These are phyloP conservation scores for Monosporascus sp. DNA, from an alignment of 2,329 filamentous ascomycete genomes.

Conservation along the genomic window DNA sequence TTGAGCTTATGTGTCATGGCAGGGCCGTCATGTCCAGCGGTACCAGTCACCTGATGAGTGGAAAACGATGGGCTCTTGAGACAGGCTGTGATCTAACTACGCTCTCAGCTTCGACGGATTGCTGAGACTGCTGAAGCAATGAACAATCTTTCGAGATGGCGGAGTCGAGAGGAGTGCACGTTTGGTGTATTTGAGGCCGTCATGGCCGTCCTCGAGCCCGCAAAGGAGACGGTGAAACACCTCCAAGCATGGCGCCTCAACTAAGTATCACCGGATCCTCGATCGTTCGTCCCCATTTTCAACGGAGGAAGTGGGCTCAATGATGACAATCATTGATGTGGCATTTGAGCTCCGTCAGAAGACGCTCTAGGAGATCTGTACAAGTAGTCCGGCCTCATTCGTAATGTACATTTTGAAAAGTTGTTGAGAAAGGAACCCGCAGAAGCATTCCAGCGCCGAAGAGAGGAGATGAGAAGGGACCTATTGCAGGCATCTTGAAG, in stretches of 20 bases:
- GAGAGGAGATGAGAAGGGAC: conserved; percentile 17
- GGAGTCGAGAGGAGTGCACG: conserved; percentile 7
- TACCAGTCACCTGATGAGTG: conserved; percentile 12
- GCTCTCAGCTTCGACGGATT: conserved; percentile 9
- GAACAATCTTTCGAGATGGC: conserved; percentile 19
- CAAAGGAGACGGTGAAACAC: conserved; percentile 4
- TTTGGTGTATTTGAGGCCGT: conserved; percentile 19
- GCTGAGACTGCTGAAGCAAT: conserved; percentile 8
- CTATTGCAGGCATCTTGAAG: conserved; percentile 12
- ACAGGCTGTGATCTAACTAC: conserved; percentile 14
- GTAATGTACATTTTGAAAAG: conserved; percentile 34
- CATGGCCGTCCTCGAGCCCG: conserved; percentile 15
- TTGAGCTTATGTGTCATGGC: conserved; percentile 18
- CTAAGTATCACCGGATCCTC: background rate
- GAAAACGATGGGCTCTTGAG: conserved; percentile 13
- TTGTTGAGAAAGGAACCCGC: conserved; percentile 29
- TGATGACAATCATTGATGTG: conserved; percentile 15
- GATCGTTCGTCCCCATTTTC: conserved; percentile 5
- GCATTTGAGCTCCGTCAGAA: conserved; percentile 27
- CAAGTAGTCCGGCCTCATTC: conserved; percentile 22
- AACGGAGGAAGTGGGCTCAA: conserved; percentile 4
- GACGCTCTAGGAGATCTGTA: conserved; percentile 28
- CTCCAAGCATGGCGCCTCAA: conserved; percentile 4
- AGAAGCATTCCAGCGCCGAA: conserved; percentile 22
- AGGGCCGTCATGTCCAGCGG: conserved; percentile 16